Base-by-base conservation (phyloP, 345 rosid genomes). In the Sonneratia caseolaris region DNA sequence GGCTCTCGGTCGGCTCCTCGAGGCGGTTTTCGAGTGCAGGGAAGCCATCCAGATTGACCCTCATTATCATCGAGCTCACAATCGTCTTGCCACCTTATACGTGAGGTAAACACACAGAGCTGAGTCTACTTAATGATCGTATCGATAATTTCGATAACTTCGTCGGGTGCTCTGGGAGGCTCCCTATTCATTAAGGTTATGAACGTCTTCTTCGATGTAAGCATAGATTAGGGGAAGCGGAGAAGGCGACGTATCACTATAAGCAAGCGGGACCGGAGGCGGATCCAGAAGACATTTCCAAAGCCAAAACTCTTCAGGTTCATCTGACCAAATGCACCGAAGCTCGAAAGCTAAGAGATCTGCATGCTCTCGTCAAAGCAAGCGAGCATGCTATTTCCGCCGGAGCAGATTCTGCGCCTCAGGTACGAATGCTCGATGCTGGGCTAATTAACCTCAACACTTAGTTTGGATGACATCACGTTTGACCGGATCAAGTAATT, bases 41-140 rank as follows among this genome's bases (percentile, higher is more conserved):
- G 99, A 92, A 79, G 99, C 99, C 14, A 86, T 95, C 65, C 83
- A 86, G 68, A 88, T 95, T 21, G 97, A 95, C 7, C 99, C 98
- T 13, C 77, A 72, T 74, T 95, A 95, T 66, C 96, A 92, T 64
- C 76, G 99, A 68, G 99, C 99, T 79, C 99, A 95, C 64, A 93
- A 84, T 80, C 96, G 99, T 7, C 80, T 95, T 75, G 99, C 91
- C 18, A 89, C 83, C 77, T 85, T 95, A 71, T 79, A 89, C 75
- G 83, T 90, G 81, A 89, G 96, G 99, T 92, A 80, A 32, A 12
- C 18, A 48, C 18, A 48, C 53, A 10, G 13, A 48, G 4, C 3
- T 40, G 43, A 40, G 9, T 40, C 43, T 4, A 40, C 43, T 40
- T 40, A 8, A 40, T 40, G 43, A 8, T 40, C 43, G 43, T 4